A percentile compares a stretch with the other conserved stretches of the same genome.
Conservation (phyloP, 2,329 filamentous ascomycete genomes). For the Aspergillus tubingensis region DNA sequence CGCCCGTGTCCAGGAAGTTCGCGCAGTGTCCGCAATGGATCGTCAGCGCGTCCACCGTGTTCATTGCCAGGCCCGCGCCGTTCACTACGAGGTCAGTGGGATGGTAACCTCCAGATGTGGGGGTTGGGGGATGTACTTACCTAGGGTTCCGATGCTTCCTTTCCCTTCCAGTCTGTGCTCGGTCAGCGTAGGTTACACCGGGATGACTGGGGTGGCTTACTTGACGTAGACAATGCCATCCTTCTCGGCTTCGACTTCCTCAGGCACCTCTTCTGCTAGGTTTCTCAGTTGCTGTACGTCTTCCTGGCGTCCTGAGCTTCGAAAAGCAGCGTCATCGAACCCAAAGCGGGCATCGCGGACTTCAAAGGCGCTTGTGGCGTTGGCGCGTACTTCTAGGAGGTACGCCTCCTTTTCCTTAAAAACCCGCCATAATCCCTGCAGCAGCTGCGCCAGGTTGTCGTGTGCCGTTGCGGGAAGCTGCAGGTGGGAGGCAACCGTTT, state of each 20-base stretch:
- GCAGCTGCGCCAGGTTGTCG: conserved; percentile 50
- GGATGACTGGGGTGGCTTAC: conserved; percentile 31
- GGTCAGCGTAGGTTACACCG: background rate
- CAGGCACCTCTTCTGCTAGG: conserved; percentile 52
- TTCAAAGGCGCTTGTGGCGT: conserved; percentile 47
- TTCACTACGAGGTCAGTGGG: conserved; percentile 59
- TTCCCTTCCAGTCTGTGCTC: conserved; percentile 47
- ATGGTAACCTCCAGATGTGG: background rate
- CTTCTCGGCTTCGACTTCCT: conserved; percentile 64
- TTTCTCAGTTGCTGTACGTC: conserved; percentile 62
- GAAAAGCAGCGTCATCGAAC: conserved; percentile 71
- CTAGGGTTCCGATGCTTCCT: conserved; percentile 72
- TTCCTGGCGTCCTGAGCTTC: conserved; percentile 61
- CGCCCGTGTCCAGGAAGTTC: conserved; percentile 88
- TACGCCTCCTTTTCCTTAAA: conserved; percentile 68
- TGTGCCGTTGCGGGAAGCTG: conserved; percentile 53
- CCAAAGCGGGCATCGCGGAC: conserved; percentile 60
- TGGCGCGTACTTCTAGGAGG: conserved; percentile 56
- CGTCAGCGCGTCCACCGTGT: conserved; percentile 78
- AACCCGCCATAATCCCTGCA: conserved; percentile 58
- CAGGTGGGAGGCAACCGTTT: conserved; percentile 50
- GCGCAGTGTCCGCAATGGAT: conserved; percentile 68
- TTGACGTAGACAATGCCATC: conserved; percentile 79
- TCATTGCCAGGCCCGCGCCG: conserved; percentile 87
- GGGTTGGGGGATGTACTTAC: conserved; percentile 29